Evolutionary conservation across 2,329 filamentous ascomycete genomes (phyloP).

Genomic region (Uncinocarpus reesii): DNA sequence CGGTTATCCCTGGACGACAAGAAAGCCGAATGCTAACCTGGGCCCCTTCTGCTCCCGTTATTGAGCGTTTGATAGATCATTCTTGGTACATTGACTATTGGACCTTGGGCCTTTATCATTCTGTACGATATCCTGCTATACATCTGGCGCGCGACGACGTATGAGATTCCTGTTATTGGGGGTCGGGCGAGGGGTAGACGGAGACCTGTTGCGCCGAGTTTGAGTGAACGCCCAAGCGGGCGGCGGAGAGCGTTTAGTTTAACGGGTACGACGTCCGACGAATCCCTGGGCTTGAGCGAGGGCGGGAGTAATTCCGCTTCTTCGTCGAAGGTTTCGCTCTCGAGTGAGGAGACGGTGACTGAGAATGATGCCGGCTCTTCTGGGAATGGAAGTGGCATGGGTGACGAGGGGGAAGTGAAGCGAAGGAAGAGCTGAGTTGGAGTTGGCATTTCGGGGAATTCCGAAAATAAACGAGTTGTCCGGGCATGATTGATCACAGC

Average conservation of each 20-base stretch:
- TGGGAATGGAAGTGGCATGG: background rate
- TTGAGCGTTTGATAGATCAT: constrained; percentile 40
- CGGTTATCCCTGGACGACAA: background rate
- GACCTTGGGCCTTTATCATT: constrained; percentile 53
- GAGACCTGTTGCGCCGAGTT: constrained; percentile 51
- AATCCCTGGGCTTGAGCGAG: background rate
- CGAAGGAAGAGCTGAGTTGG: background rate
- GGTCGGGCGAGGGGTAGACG: constrained; percentile 51
- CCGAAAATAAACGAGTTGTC: background rate
- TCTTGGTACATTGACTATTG: constrained; percentile 50
- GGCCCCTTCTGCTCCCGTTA: background rate
- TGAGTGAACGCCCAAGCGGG: constrained; percentile 48
- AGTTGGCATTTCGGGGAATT: background rate
- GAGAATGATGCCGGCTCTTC: background rate
- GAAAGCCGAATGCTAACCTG: background rate
- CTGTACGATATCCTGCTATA: constrained; percentile 56
- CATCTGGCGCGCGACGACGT: constrained; percentile 46
- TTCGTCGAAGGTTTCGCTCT: constrained; percentile 1
- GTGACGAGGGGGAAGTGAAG: background rate
- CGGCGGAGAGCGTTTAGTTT: constrained; percentile 25
- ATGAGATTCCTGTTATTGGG: constrained; percentile 51
- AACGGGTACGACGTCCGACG: constrained; percentile 20
- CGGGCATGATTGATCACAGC: background rate
- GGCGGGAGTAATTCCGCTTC: background rate
- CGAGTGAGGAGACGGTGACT: background rate